A percentile compares a stretch with the other conserved stretches of the same genome.
These are phyloP conservation scores for Coniella lustricola DNA, from an alignment of 2,329 filamentous ascomycete species.

Conservation along the genomic window DNA sequence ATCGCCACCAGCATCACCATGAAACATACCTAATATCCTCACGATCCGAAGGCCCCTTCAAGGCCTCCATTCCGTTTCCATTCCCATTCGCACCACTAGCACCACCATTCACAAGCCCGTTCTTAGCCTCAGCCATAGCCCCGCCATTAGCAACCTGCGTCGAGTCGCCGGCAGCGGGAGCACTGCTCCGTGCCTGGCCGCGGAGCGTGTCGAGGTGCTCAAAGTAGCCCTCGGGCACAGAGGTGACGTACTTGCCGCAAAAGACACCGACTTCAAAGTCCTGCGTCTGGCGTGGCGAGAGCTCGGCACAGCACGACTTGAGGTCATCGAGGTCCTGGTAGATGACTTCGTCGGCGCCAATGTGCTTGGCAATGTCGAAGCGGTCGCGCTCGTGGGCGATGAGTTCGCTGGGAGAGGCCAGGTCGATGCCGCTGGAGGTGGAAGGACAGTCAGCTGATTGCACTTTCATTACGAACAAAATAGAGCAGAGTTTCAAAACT, in stretches of 20 bases:
- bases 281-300: slow-evolving; percentile 49
- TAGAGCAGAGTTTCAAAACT: slow-evolving; percentile 26
- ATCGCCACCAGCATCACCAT: no score
- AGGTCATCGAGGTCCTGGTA: slow-evolving; percentile 62
- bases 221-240: slow-evolving; percentile 74
- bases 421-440: slow-evolving; percentile 8
- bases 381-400: slow-evolving; percentile 34
- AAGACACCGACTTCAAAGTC: slow-evolving; percentile 89
- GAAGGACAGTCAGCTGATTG: background rate
- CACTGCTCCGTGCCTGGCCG: slow-evolving; percentile 57
- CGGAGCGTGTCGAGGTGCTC: slow-evolving; percentile 67
- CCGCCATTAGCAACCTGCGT: background rate
- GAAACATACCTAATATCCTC: slow-evolving; percentile 2
- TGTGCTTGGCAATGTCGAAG: slow-evolving; percentile 36
- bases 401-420: slow-evolving; percentile 25
- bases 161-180: slow-evolving; percentile 1
- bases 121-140: background rate
- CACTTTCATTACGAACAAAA: background rate
- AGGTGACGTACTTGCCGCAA: slow-evolving; percentile 78
- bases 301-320: slow-evolving; percentile 68
- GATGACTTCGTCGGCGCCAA: slow-evolving; percentile 47
- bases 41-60: background rate
- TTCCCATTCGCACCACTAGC: background rate
- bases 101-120: background rate
- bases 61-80: background rate